Base-by-base conservation (phyloP, 441 rosid genomes). In the Adansonia grandidieri region DNA sequence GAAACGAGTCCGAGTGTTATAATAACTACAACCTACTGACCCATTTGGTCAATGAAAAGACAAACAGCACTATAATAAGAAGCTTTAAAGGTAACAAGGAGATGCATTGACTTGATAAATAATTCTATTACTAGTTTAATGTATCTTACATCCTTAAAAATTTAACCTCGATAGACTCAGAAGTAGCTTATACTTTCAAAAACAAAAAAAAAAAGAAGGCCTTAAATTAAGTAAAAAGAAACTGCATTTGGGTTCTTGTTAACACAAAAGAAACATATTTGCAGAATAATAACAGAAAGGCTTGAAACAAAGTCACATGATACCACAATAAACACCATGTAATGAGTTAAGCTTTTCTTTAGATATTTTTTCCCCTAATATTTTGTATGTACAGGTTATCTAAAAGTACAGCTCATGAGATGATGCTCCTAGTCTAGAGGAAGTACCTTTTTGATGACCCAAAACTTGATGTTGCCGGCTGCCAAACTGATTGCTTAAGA, bases 401-500 rank as follows among this genome's bases (percentile, higher is more conserved):
- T 11, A n/a, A 56, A 48, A 48, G 53, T 9, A 48, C 14, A 48
- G 53, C 53, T 9, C 13, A 9, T 48, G 13, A 48, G 53, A 48
- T 48, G 14, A 13, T 48, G 53, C 53, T 48, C 13, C 53, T 48
- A 48, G 10, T 48, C 53, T 32, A 32, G 4, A 32, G 40, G 40
- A 32, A 53, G 2, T 71, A 92, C 98, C 94, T 87, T 91, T 95
- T 66, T 86, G 90, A 87, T 91, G 94, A 81, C 90, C 93, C 66
- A 77, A 77, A 77, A 75, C 81, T 20, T 87, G 97, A 85, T 90
- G 89, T 47, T 88, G 84, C 83, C 90, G 91, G 84, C 88, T 84
- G 63, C 82, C 80, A 81, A 88, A 83, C 73, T 90, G 94, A 78
- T 85, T 89, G 82, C 79, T 82, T 42, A 84, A 77, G 71, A 83